These are phyloP conservation scores for Epichloe typhina DNA, from an alignment of 2,329 filamentous ascomycete genomes.

Conservation along the genomic window DNA sequence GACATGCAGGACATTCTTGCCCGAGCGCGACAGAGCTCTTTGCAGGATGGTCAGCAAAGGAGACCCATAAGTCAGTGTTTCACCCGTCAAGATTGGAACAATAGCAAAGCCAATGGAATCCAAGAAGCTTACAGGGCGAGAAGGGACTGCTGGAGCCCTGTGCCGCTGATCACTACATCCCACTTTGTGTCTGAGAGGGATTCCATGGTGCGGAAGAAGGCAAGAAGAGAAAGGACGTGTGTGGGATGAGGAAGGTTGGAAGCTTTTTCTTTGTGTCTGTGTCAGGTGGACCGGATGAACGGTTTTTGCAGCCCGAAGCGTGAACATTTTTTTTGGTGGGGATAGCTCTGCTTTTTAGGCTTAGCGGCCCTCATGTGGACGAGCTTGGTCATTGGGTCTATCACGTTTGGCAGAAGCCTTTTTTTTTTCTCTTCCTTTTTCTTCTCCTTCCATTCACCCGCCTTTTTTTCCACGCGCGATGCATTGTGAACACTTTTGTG, in stretches of 20 bases:
- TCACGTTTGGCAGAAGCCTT: slow-evolving; percentile 16
- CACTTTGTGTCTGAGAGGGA: slow-evolving; percentile 59
- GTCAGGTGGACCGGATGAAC: slow-evolving; percentile 3
- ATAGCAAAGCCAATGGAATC: slow-evolving; percentile 16
- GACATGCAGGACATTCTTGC: slow-evolving; percentile 82
- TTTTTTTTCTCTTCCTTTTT: slow-evolving; percentile 11
- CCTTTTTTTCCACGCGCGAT: slow-evolving; percentile 18
- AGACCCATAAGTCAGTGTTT: slow-evolving; percentile 13
- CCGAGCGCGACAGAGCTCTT: slow-evolving; percentile 85
- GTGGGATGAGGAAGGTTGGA: slow-evolving; percentile 6
- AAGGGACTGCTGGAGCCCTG: slow-evolving; percentile 65
- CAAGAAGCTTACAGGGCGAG: slow-evolving; percentile 55
- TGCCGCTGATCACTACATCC: slow-evolving; percentile 71
- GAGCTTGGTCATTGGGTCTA: neutral
- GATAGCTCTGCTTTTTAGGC: neutral
- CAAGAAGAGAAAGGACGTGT: slow-evolving; percentile 6
- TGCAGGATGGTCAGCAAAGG: slow-evolving; percentile 20
- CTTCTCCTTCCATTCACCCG: slow-evolving; percentile 13
- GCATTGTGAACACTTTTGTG: slow-evolving; percentile 14
- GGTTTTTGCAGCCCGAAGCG: slow-evolving; percentile 8
- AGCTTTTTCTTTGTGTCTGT: slow-evolving; percentile 4
- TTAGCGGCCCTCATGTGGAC: slow-evolving; percentile 1
- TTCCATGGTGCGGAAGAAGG: slow-evolving; percentile 43
- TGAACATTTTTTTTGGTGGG: neutral
- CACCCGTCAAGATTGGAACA: neutral